A percentile compares a stretch with the other conserved stretches of the same genome.
phyloP scores from a whole-genome alignment of 345 rosid species.

The Aquilaria malaccensis region DNA sequence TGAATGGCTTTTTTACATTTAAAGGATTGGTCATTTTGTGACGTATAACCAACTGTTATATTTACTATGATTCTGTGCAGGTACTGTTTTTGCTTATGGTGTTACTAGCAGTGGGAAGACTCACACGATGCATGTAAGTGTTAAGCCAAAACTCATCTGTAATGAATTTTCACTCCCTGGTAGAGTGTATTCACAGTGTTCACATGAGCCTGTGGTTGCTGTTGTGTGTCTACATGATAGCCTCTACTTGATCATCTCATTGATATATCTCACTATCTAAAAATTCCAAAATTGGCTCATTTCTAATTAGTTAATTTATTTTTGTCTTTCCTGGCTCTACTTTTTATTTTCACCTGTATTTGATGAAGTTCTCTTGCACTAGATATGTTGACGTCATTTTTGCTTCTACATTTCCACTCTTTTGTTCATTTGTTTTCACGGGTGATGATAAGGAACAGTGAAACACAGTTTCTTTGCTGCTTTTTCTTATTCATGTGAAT shows the following conservation, averaged over 20 bases:
- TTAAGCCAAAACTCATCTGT: slow-evolving; percentile 1
- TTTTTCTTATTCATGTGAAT: not conserved
- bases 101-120: slow-evolving; percentile 97
- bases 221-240: too few relatives aligned
- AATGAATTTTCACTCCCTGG: not conserved
- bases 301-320: too few relatives aligned
- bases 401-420: too few relatives aligned
- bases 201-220: not conserved
- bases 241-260: not conserved
- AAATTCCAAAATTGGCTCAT: too few relatives aligned
- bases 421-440: not conserved
- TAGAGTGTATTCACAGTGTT: not conserved
- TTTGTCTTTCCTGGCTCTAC: too few relatives aligned
- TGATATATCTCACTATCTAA: not conserved
- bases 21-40: not conserved
- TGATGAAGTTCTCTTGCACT: too few relatives aligned
- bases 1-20: not conserved
- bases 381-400: too few relatives aligned
- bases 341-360: too few relatives aligned
- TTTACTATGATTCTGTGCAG: slow-evolving; percentile 32
- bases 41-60: slow-evolving; percentile 1
- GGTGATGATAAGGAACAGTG: too few relatives aligned
- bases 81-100: slow-evolving; percentile 97
- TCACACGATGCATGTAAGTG: slow-evolving; percentile 94
- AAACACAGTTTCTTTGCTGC: too few relatives aligned